These are phyloP conservation scores for Arbutus unedo DNA, from an alignment of 148 eudicot genomes.

Conservation along the genomic window DNA sequence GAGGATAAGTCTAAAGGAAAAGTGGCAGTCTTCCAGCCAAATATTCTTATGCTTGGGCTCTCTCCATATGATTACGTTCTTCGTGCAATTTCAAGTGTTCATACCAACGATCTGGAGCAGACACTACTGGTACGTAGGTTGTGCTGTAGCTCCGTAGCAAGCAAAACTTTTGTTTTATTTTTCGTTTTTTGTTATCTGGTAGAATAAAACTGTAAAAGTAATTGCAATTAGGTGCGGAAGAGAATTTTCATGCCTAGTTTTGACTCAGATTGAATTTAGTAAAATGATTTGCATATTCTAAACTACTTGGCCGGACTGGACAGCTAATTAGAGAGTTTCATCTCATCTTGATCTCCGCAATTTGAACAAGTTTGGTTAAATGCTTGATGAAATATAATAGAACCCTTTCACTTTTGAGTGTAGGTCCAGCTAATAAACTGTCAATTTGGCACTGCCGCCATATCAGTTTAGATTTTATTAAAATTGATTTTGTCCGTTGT, in stretches of 20 bases:
- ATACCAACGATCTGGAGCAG: conserved; percentile 90
- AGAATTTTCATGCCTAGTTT: neutral
- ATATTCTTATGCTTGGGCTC: conserved; percentile 76
- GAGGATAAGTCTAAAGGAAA: conserved; percentile 68
- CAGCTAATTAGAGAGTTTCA: neutral
- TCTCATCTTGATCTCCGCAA: neutral
- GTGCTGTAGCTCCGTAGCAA: neutral
- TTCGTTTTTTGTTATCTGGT: neutral
- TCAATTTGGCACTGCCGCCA: neutral
- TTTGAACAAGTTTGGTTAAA: neutral
- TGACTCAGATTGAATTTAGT: conserved; percentile 2
- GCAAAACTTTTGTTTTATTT: neutral
- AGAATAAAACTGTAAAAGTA: neutral
- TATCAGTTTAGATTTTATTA: neutral
- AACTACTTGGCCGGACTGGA: neutral
- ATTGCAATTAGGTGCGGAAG: neutral
- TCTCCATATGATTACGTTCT: conserved; percentile 84
- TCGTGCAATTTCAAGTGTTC: conserved; percentile 78
- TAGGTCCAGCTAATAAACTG: neutral
- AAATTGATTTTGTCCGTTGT: neutral
- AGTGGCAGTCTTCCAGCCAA: conserved; percentile 57
- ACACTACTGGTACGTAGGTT: conserved; percentile 69
- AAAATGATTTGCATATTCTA: neutral
- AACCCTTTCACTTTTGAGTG: neutral
- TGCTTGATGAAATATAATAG: neutral